A percentile compares a stretch with the other conserved stretches of the same genome.
Evolutionary conservation across 1,139 yeast species (phyloP).

Genomic region (Insectozyma bohioensis): DNA sequence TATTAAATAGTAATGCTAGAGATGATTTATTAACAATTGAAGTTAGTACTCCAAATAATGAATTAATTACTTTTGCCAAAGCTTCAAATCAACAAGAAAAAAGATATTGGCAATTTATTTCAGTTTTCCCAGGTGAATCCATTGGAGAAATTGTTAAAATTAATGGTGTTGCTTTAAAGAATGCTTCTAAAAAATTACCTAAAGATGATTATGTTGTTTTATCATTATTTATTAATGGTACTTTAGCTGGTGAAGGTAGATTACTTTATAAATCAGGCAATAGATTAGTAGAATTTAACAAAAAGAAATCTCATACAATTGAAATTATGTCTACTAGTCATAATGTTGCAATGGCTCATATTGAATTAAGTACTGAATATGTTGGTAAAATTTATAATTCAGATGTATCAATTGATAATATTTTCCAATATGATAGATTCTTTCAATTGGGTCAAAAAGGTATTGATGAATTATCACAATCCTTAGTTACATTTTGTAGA

Average conservation of each 20-base stretch:
- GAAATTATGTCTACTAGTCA: slow-evolving; percentile 36
- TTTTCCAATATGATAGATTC: slow-evolving; percentile 55
- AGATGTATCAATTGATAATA: slow-evolving; percentile 55
- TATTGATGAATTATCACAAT: slow-evolving; percentile 42
- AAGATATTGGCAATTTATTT: slow-evolving; percentile 70
- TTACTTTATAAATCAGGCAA: slow-evolving; percentile 42
- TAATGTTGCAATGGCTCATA: slow-evolving; percentile 44
- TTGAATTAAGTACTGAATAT: slow-evolving; percentile 63
- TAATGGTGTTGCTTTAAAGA: slow-evolving; percentile 49
- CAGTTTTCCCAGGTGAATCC: slow-evolving; percentile 71
- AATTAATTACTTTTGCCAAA: slow-evolving; percentile 55
- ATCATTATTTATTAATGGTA: slow-evolving; percentile 65
- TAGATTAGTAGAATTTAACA: slow-evolving; percentile 42
- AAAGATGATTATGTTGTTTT: slow-evolving; percentile 58
- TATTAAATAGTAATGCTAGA: slow-evolving; percentile 27
- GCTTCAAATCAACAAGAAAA: slow-evolving; percentile 63
- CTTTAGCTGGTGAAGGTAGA: slow-evolving; percentile 56
- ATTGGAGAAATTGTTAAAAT: slow-evolving; percentile 69
- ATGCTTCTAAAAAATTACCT: slow-evolving; percentile 30
- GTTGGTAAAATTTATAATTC: slow-evolving; percentile 69
- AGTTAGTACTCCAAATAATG: slow-evolving; percentile 48
- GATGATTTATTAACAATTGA: slow-evolving; percentile 50
- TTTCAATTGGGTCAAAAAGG: slow-evolving; percentile 44
- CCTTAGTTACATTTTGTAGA: slow-evolving; percentile 40
- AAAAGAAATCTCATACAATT: slow-evolving; percentile 33